Evolutionary conservation across 2,329 filamentous ascomycete genomes (phyloP).

Genomic region (Cryphonectria carpinicola): DNA sequence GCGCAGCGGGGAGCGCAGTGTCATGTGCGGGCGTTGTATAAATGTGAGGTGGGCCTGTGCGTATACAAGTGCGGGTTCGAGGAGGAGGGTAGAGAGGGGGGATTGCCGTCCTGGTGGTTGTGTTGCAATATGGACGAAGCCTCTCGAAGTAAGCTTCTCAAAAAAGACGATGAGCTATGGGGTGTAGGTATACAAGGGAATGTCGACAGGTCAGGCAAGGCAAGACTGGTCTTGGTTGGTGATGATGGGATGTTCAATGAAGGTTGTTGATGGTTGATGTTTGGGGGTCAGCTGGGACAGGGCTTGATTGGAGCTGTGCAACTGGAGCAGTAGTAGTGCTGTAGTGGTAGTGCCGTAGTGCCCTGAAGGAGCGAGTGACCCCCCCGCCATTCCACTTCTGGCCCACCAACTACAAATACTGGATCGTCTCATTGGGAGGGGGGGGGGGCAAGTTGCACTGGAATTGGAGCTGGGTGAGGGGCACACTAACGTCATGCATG

Average conservation of each 20-base stretch:
- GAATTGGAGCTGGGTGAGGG: not conserved
- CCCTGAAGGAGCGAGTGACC: not conserved
- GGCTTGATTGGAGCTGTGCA: not conserved
- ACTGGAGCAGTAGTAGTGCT: not conserved
- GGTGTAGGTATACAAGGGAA: not conserved
- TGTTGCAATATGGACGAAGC: not conserved
- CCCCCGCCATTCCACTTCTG: not conserved
- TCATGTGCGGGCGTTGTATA: slow-evolving; percentile 29
- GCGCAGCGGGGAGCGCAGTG: slow-evolving; percentile 25
- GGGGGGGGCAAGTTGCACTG: not conserved
- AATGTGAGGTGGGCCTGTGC: not conserved
- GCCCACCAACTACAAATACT: not conserved
- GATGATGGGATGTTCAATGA: not conserved
- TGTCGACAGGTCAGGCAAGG: not conserved
- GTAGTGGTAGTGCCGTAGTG: too few relatives aligned
- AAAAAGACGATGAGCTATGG: not conserved
- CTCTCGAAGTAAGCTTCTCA: not conserved
- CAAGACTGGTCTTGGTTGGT: not conserved
- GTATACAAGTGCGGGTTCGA: slow-evolving; percentile 6
- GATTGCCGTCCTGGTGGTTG: not conserved
- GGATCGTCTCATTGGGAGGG: not conserved
- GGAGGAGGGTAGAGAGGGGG: not conserved
- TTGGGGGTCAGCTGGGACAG: not conserved
- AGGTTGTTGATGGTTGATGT: not conserved
- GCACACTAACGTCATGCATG: slow-evolving; percentile 2